Evolutionary conservation across 2,329 filamentous ascomycete genomes (phyloP), one percentile per base, ranked within the genome.

Genomic region (Myriangium duriaei): DNA sequence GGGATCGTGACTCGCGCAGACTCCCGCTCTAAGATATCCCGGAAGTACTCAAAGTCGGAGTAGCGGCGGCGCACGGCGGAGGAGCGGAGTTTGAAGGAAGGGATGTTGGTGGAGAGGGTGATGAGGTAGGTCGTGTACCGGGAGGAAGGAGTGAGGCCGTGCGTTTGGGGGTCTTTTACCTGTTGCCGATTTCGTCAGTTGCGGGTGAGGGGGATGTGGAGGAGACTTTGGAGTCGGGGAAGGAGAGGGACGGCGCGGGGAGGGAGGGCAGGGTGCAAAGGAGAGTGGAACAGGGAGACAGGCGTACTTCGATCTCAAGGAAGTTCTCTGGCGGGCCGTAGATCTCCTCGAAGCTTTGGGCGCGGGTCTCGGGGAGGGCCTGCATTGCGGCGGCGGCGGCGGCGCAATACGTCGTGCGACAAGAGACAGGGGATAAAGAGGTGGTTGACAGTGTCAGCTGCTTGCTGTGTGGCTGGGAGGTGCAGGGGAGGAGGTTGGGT

Each of bases 91-190:
- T 96, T 96, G 74, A 98, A 98, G 51, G 91, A 87, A 42, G 91
- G 91, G 57, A 98, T 98, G 67, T 98, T 98, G 64, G 91, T 98
- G 53, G 83, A 80, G 68, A 91, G 94, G 52, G 93, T 74, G 56
- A 98, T 95, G 63, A 96, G 87, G 70, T 96, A 98, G 64, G 92
- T 91, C 39, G 91, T 98, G 69, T 96, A 96, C 50, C 91, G 83
- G 9, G 53, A 55, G 13, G 47, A 51, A 24, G 56, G 55, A 47
- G 87, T 88, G 55, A 91, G 86, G 58, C 92, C 91, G 62, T 93
- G 85, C 17, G 87, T 94, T 64, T 86, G 80, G 21, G 91, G 91
- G 60, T 91, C 91, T 58, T 81, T 81, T 51, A 96, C 85, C 86
- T 93, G 60, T 19, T 26, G 21, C 11, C 12, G n/a, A 10, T 9